Evolutionary conservation across 2,329 filamentous ascomycete genomes (phyloP).

Genomic region (Teratosphaeria gauchensis): DNA sequence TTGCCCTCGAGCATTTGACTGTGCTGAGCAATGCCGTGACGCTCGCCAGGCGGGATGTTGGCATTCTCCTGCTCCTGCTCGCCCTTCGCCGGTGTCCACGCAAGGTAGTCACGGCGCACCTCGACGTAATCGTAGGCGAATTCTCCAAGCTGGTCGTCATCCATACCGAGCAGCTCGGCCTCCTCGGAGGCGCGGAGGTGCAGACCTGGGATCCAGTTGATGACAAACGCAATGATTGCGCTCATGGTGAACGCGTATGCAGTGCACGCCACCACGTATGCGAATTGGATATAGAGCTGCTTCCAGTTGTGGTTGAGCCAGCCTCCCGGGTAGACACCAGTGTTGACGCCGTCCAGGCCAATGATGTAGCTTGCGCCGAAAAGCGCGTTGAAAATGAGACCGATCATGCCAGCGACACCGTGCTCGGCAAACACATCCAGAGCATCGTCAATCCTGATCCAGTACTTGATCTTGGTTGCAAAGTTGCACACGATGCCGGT

Average conservation of each 20-base stretch:
- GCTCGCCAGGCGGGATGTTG: conserved; percentile 52
- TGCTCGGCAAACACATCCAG: conserved; percentile 90
- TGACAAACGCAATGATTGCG: conserved; percentile 60
- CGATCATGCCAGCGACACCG: conserved; percentile 71
- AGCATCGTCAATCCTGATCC: conserved; percentile 73
- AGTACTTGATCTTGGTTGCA: conserved; percentile 71
- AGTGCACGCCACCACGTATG: conserved; percentile 58
- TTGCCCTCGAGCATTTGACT: conserved; percentile 54
- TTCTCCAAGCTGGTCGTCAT: conserved; percentile 82
- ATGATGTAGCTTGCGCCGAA: conserved; percentile 63
- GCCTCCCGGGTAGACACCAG: conserved; percentile 44
- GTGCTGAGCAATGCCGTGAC: conserved; percentile 54
- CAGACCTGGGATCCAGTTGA: conserved; percentile 67
- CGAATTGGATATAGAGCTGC: conserved; percentile 69
- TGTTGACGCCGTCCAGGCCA: conserved; percentile 68
- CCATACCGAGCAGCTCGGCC: conserved; percentile 78
- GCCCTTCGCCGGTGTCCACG: conserved; percentile 68
- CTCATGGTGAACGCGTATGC: conserved; percentile 66
- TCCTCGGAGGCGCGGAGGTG: conserved; percentile 72
- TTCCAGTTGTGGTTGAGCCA: conserved; percentile 68
- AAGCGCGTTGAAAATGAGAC: conserved; percentile 67
- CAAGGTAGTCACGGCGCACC: conserved; percentile 77
- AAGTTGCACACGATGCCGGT: conserved; percentile 70
- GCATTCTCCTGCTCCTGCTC: conserved; percentile 52
- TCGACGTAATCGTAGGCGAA: conserved; percentile 88